These are phyloP conservation scores for Periconia sp. DNA, from an alignment of 2,329 filamentous ascomycete species.

Conservation along the genomic window DNA sequence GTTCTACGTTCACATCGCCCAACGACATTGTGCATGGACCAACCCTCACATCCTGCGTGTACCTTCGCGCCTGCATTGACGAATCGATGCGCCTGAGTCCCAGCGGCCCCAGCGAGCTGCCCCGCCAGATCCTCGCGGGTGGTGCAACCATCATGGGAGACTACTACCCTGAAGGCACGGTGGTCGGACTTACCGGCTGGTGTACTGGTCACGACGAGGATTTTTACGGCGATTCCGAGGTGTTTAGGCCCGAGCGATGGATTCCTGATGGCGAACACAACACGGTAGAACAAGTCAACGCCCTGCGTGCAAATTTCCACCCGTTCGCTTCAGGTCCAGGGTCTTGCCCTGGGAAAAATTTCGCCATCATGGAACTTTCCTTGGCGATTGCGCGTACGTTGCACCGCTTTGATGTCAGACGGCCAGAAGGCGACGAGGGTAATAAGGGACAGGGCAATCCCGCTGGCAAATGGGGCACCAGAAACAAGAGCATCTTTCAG, in stretches of 20 bases:
- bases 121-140: slow-evolving; percentile 8
- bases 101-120: slow-evolving; percentile 6
- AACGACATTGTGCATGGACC: slow-evolving; percentile 13
- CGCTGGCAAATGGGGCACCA: too few relatives aligned
- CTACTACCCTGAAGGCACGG: slow-evolving; percentile 11
- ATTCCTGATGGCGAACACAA: slow-evolving; percentile 5
- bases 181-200: slow-evolving; percentile 16
- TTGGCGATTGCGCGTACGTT: too few relatives aligned
- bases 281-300: slow-evolving; percentile 2
- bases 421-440: too few relatives aligned
- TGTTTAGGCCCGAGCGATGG: slow-evolving; percentile 17
- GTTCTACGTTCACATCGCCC: slow-evolving; percentile 5
- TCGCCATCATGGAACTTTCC: slow-evolving; percentile 15
- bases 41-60: slow-evolving; percentile 6
- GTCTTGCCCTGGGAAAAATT: slow-evolving; percentile 22
- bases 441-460: too few relatives aligned
- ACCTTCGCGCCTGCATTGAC: slow-evolving; percentile 16
- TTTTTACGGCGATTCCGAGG: slow-evolving; percentile 11
- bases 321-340: slow-evolving; percentile 20
- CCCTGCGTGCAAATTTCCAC: not conserved
- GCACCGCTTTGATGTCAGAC: too few relatives aligned
- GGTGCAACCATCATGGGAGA: slow-evolving; percentile 15
- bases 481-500: too few relatives aligned
- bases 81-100: slow-evolving; percentile 12
- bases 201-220: slow-evolving; percentile 10